Percentiles rank a stretch among this genome's conserved stretches.
These are phyloP conservation scores for Phaeophleospora eucalypticola DNA, from an alignment of 2,329 filamentous ascomycete genomes.

Conservation along the genomic window DNA sequence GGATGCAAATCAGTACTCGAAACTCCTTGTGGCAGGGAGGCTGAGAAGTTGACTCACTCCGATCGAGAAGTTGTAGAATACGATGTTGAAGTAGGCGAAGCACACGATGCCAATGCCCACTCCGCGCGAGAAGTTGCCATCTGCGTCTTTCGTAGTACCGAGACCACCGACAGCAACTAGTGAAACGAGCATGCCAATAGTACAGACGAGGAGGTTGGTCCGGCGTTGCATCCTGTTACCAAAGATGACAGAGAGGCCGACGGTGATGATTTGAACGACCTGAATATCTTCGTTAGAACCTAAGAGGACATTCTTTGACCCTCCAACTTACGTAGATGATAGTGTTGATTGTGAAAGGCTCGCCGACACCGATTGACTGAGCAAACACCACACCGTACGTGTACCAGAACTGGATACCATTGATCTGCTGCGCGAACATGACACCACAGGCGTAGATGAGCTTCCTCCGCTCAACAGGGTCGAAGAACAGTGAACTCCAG, in stretches of 20 bases:
- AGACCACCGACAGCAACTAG: constrained; percentile 19
- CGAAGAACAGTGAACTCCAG: constrained; percentile 40
- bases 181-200: constrained; percentile 18
- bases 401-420: constrained; percentile 43
- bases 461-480: constrained; percentile 47
- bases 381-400: constrained; percentile 23
- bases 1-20: not conserved
- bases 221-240: constrained; percentile 19
- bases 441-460: constrained; percentile 44
- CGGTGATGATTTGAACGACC: constrained; percentile 20
- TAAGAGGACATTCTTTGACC: not conserved
- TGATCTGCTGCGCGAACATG: constrained; percentile 47
- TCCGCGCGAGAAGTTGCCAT: constrained; percentile 18
- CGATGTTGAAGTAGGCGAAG: constrained; percentile 23
- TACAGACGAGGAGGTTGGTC: constrained; percentile 21
- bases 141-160: constrained; percentile 17
- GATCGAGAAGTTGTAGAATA: constrained; percentile 24
- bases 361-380: constrained; percentile 21
- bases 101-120: constrained; percentile 20
- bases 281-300: not conserved
- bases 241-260: constrained; percentile 19
- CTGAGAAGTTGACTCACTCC: constrained; percentile 5
- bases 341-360: constrained; percentile 22
- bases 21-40: not conserved
- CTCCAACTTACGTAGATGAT: constrained; percentile 16